phyloP scores from a whole-genome alignment of 2,329 filamentous ascomycete genomes.

The Ceratocystis albifundus region DNA sequence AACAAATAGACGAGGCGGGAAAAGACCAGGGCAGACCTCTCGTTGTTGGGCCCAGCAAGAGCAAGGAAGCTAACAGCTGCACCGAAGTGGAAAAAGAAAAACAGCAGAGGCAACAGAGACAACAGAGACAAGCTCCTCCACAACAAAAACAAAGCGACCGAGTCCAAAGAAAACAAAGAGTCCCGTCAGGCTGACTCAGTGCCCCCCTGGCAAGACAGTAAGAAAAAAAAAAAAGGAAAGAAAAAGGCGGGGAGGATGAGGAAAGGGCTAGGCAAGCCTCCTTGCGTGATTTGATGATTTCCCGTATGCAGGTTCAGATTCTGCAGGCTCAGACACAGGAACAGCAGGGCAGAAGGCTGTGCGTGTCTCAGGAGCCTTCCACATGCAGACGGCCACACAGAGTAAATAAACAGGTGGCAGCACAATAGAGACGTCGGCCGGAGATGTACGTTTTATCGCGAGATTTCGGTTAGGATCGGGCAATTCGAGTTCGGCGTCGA shows the following conservation, averaged over 20 bases:
- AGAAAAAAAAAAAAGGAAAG: no score
- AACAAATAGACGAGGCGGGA: constrained; percentile 5
- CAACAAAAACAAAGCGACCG: neutral
- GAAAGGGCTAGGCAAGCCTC: neutral
- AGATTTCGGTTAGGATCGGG: neutral
- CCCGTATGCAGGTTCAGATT: constrained; percentile 13
- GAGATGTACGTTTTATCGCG: neutral
- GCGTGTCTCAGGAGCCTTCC: neutral
- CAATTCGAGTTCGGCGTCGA: neutral
- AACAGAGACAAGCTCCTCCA: constrained; percentile 16
- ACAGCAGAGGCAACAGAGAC: neutral
- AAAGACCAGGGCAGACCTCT: constrained; percentile 2
- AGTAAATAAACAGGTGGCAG: neutral
- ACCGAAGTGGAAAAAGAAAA: constrained; percentile 9
- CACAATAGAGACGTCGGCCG: neutral
- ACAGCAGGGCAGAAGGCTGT: neutral
- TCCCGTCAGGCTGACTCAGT: neutral
- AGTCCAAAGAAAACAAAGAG: neutral
- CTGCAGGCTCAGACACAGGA: constrained; percentile 2
- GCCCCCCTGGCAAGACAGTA: neutral
- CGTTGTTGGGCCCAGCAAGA: constrained; percentile 5
- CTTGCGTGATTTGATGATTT: constrained; percentile 4
- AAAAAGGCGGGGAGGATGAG: neutral
- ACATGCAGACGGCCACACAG: neutral
- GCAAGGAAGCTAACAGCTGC: constrained; percentile 3